A percentile compares a stretch with the other conserved stretches of the same genome.
These are phyloP conservation scores for Trichoderma gamsii DNA, from an alignment of 495 filamentous ascomycete genomes.

Conservation along the genomic window DNA sequence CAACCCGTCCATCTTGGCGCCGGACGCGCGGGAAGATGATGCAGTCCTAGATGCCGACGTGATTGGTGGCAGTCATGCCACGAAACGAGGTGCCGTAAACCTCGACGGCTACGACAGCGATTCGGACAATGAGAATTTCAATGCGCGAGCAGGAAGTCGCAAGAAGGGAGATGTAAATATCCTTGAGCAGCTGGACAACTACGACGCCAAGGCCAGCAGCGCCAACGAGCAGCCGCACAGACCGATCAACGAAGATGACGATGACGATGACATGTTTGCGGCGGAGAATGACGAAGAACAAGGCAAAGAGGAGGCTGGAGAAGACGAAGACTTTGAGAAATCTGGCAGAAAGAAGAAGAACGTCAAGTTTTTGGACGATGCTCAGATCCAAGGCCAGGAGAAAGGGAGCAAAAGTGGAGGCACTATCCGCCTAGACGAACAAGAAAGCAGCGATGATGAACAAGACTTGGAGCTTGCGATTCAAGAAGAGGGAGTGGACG, in stretches of 20 bases:
- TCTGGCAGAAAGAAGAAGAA: constrained; percentile 65
- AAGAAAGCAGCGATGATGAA: constrained; percentile 67
- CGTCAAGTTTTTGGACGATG: constrained; percentile 67
- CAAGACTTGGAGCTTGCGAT: constrained; percentile 61
- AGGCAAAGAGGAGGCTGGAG: constrained; percentile 36
- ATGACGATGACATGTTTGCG: constrained; percentile 89
- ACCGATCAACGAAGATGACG: constrained; percentile 54
- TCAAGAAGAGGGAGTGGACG: constrained; percentile 65
- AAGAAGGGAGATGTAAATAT: constrained; percentile 37
- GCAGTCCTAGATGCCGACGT: constrained; percentile 86
- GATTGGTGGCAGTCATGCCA: constrained; percentile 71
- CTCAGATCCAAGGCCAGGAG: constrained; percentile 87
- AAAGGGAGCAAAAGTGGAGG: constrained; percentile 63
- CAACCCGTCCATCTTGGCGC: constrained; percentile 84
- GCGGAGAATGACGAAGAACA: constrained; percentile 62
- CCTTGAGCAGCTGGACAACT: constrained; percentile 40
- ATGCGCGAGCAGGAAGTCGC: constrained; percentile 58
- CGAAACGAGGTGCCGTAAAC: constrained; percentile 87
- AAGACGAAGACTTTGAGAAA: constrained; percentile 46
- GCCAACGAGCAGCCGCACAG: constrained; percentile 31
- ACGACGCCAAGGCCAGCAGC: constrained; percentile 24
- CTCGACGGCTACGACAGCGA: constrained; percentile 96
- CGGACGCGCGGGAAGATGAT: constrained; percentile 62
- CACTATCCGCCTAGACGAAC: constrained; percentile 47
- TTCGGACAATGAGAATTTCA: constrained; percentile 85